A percentile compares a stretch with the other conserved stretches of the same genome.
Conservation (phyloP, 2,329 filamentous ascomycete species). For the Fonsecaea nubica region DNA sequence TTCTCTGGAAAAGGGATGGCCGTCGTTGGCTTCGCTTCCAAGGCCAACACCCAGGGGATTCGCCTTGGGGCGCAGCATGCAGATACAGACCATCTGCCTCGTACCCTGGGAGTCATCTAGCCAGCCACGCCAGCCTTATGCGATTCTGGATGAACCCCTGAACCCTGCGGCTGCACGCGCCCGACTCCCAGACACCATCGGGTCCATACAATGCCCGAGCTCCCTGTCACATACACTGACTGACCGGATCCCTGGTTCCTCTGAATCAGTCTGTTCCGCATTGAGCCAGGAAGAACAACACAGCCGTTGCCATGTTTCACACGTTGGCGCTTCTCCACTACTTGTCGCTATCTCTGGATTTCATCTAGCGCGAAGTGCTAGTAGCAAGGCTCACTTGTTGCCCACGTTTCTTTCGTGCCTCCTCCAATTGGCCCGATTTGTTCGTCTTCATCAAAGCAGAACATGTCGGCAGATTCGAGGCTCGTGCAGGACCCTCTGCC, state of each 20-base stretch:
- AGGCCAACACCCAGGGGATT: not conserved
- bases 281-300: not conserved
- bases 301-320: constrained; percentile 14
- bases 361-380: not conserved
- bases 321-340: not conserved
- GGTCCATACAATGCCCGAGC: not conserved
- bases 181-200: not conserved
- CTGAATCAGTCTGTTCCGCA: not conserved
- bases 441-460: not conserved
- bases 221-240: not conserved
- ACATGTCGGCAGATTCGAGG: not conserved
- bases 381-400: not conserved
- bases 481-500: constrained; percentile 8
- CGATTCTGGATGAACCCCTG: not conserved
- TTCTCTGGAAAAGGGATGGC: not conserved
- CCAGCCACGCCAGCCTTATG: constrained; percentile 1
- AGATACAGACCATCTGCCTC: not conserved
- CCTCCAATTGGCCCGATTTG: constrained; percentile 14
- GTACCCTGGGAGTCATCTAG: not conserved
- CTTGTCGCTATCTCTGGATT: constrained; percentile 1
- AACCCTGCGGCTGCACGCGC: not conserved
- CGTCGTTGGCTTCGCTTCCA: not conserved
- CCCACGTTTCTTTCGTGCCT: constrained; percentile 4
- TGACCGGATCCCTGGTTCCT: constrained; percentile 7
- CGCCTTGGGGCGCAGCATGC: constrained; percentile 15